These are phyloP conservation scores for Cocos nucifera DNA, from an alignment of 176 grass and related monocot species.

Conservation along the genomic window DNA sequence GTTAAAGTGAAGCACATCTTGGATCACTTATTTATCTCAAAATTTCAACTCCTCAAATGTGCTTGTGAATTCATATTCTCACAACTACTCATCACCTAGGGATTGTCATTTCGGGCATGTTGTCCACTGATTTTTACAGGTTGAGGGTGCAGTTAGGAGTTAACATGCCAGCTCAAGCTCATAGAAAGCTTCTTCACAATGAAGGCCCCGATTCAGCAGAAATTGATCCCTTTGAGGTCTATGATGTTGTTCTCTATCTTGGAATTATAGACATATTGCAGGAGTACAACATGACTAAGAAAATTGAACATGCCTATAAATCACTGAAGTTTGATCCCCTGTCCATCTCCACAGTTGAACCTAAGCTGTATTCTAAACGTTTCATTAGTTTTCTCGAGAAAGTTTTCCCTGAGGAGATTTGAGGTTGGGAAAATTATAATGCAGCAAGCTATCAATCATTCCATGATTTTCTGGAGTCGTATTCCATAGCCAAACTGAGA, in stretches of 20 bases:
- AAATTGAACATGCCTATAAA: slow-evolving; percentile 69
- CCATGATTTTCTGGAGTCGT: too few relatives aligned
- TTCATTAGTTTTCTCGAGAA: slow-evolving; percentile 75
- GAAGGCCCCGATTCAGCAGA: slow-evolving; percentile 29
- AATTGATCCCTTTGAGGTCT: slow-evolving; percentile 34
- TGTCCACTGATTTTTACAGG: slow-evolving; percentile 32
- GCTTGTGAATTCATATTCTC: too few relatives aligned
- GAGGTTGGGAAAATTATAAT: too few relatives aligned
- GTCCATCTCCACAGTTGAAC: slow-evolving; percentile 78
- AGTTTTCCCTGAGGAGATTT: slow-evolving; percentile 47
- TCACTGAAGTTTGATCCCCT: slow-evolving; percentile 81
- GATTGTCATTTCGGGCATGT: too few relatives aligned
- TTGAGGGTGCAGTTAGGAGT: slow-evolving; percentile 88
- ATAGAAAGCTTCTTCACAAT: slow-evolving; percentile 29
- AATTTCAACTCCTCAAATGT: too few relatives aligned
- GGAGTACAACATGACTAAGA: slow-evolving; percentile 80
- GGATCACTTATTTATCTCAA: too few relatives aligned
- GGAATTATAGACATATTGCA: slow-evolving; percentile 96
- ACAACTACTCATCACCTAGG: too few relatives aligned
- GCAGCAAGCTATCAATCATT: too few relatives aligned
- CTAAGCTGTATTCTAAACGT: slow-evolving; percentile 55
- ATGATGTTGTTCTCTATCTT: slow-evolving; percentile 86
- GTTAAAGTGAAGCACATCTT: too few relatives aligned
- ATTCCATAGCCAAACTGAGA: too few relatives aligned
- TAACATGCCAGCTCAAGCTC: slow-evolving; percentile 88